phyloP scores from a whole-genome alignment of 2,329 filamentous ascomycete species.

The Volutella citrinella region DNA sequence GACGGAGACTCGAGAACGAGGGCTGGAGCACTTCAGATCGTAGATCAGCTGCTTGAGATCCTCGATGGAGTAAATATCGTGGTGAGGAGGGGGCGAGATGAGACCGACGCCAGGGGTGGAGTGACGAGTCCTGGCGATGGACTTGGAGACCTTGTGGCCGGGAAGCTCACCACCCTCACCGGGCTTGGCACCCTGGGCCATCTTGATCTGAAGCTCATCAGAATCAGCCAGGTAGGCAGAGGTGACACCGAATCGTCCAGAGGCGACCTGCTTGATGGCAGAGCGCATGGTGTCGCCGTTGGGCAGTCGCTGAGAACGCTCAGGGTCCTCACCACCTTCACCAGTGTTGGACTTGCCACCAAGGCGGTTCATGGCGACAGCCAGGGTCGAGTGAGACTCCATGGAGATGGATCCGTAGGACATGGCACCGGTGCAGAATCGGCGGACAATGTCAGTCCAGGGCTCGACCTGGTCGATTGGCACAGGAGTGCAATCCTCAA shows the following conservation, averaged over 20 bases:
- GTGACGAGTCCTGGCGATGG: conserved; percentile 91
- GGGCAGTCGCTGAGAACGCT: conserved; percentile 79
- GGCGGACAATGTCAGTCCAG: conserved; percentile 95
- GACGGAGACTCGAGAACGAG: conserved; percentile 86
- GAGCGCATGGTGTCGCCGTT: conserved; percentile 97
- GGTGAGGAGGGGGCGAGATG: conserved; percentile 92
- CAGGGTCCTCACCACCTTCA: conserved; percentile 93
- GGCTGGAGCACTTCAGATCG: conserved; percentile 94
- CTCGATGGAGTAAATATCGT: conserved; percentile 98
- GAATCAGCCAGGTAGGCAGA: conserved; percentile 92
- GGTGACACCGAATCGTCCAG: conserved; percentile 93
- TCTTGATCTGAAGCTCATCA: conserved; percentile 97
- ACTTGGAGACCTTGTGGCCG: conserved; percentile 92
- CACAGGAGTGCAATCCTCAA: conserved; percentile 79
- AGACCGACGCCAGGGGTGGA: conserved; percentile 95
- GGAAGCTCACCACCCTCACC: conserved; percentile 97
- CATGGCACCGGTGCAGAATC: conserved; percentile 97
- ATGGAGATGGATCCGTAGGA: conserved; percentile 98
- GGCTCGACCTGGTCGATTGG: conserved; percentile 96
- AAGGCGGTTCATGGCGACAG: conserved; percentile 93
- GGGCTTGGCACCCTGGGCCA: conserved; percentile 97
- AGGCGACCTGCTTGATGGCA: conserved; percentile 96
- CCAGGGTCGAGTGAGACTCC: conserved; percentile 94
- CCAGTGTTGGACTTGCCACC: conserved; percentile 97
- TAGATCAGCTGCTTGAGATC: conserved; percentile 98